These are phyloP conservation scores for Mortierella sp. DNA, from an alignment of 371 early-diverging fungal species.

Conservation along the genomic window DNA sequence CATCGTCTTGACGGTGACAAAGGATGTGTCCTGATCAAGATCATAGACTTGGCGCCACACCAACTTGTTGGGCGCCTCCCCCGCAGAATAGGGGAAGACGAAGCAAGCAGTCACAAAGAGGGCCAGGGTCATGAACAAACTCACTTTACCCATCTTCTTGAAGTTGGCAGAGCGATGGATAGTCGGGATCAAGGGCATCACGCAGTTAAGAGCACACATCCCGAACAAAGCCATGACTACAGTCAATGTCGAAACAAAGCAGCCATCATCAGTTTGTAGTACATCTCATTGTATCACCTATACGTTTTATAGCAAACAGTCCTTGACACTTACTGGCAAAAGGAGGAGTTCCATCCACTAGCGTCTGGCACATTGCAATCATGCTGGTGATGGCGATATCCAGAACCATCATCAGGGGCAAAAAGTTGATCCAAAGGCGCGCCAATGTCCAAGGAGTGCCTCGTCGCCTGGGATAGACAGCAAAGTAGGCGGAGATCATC, in stretches of 20 bases:
- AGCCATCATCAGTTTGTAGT: too few relatives aligned
- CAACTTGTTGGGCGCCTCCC: conserved; percentile 38
- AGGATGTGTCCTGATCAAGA: conserved; percentile 26
- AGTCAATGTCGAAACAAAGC: too few relatives aligned
- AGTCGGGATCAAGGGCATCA: conserved; percentile 53
- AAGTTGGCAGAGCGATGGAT: conserved; percentile 54
- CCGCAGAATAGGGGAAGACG: conserved; percentile 32
- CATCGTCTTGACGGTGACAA: conserved; percentile 56
- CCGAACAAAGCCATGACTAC: conserved; percentile 48
- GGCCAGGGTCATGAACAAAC: conserved; percentile 18
- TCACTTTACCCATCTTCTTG: conserved; percentile 44
- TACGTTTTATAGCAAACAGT: background rate
- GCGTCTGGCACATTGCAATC: conserved; percentile 63
- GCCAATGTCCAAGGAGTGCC: conserved; percentile 51
- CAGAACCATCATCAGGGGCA: conserved; percentile 61
- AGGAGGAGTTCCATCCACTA: conserved; percentile 70
- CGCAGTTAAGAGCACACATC: conserved; percentile 43
- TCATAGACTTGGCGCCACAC: conserved; percentile 33
- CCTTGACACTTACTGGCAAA: conserved; percentile 56
- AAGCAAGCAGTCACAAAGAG: conserved; percentile 29
- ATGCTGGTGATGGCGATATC: conserved; percentile 42
- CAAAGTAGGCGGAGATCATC: conserved; percentile 54
- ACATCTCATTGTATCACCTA: too few relatives aligned
- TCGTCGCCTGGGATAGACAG: conserved; percentile 40
- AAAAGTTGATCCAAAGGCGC: conserved; percentile 58